phyloP scores from a whole-genome alignment of 73 alveolate species.

The Paramecium octaurelia region DNA sequence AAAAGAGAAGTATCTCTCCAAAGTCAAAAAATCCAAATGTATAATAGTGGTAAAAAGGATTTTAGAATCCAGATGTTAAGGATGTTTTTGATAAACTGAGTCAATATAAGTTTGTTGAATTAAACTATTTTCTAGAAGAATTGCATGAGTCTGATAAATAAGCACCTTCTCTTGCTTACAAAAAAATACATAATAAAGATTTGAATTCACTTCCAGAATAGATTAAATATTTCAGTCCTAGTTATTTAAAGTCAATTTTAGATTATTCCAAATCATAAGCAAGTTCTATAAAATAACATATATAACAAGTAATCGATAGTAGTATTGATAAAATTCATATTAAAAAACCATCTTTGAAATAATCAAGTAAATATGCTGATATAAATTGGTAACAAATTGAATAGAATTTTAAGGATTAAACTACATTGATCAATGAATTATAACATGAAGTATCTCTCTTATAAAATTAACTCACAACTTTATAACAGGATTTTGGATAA shows the following conservation, averaged over 20 bases:
- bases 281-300: not conserved
- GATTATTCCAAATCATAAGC: not conserved
- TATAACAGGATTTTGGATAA: not conserved
- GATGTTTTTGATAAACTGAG: not conserved
- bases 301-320: not conserved
- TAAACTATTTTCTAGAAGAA: not conserved
- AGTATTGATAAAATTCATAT: not conserved
- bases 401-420: not conserved
- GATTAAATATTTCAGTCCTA: not conserved
- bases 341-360: not conserved
- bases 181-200: not conserved
- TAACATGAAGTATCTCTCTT: not conserved
- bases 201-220: not conserved
- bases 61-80: not conserved
- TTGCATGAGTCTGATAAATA: not conserved
- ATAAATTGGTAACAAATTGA: not conserved
- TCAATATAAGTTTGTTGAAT: not conserved
- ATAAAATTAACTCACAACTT: not conserved
- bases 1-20: not conserved
- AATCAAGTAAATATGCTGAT: not conserved
- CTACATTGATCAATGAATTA: not conserved
- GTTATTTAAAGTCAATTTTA: not conserved
- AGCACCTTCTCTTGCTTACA: not conserved
- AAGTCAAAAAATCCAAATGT: not conserved
- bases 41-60: not conserved